These are phyloP conservation scores for Cerioporus squamosus DNA, from an alignment of 1,284 basidiomycete genomes.

Conservation along the genomic window DNA sequence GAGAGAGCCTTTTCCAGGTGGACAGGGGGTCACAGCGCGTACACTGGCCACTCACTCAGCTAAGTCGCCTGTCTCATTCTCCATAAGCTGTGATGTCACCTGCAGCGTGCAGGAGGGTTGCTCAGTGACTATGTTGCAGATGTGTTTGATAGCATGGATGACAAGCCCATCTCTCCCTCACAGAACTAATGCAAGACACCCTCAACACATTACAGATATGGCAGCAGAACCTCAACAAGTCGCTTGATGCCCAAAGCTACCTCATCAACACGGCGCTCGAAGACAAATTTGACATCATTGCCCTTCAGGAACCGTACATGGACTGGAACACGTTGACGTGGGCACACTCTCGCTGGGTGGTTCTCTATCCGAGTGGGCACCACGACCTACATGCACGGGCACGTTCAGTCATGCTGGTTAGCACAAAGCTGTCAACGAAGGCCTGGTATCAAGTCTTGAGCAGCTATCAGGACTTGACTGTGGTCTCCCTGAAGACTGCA, in stretches of 20 bases:
- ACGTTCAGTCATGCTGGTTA: conserved; percentile 37
- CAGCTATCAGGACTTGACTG: background rate
- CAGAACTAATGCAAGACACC: background rate
- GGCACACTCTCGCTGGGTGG: conserved; percentile 27
- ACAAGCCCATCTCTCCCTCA: background rate
- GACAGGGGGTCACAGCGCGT: too few relatives aligned
- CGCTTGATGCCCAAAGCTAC: conserved; percentile 23
- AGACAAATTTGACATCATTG: conserved; percentile 32
- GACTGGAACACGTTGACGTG: conserved; percentile 20
- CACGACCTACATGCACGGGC: background rate
- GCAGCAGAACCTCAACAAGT: conserved; percentile 37
- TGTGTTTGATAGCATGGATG: background rate
- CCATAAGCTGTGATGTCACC: too few relatives aligned
- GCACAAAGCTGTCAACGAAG: conserved; percentile 28
- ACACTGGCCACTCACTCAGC: too few relatives aligned
- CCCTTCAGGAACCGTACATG: conserved; percentile 41
- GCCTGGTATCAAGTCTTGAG: conserved; percentile 29
- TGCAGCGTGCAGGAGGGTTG: background rate
- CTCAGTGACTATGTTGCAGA: background rate
- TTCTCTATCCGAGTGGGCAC: conserved; percentile 30
- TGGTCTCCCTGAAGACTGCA: conserved; percentile 19
- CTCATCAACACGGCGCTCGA: conserved; percentile 26
- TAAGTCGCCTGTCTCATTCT: background rate
- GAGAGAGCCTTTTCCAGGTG: too few relatives aligned
- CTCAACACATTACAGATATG: conserved; percentile 19